phyloP scores from a whole-genome alignment of 148 eudicot species.

The Bassia scoparia region DNA sequence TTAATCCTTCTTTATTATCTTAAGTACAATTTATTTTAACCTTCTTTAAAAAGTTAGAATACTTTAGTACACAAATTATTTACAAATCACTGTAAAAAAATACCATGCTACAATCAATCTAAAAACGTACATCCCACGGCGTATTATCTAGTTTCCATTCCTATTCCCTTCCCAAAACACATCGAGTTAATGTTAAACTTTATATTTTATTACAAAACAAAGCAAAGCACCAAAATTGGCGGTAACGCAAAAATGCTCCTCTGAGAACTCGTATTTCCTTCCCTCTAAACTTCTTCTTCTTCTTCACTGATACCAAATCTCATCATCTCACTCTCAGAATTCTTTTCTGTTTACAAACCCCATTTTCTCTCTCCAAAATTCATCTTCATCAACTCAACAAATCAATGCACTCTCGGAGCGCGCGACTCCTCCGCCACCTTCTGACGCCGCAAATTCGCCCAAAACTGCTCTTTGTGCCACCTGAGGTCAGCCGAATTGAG shows the following conservation, averaged over 20 bases:
- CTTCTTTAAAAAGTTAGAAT: too few species aligned
- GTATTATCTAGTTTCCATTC: too few species aligned
- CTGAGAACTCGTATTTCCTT: slow-evolving; percentile 28
- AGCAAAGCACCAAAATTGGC: slow-evolving; percentile 12
- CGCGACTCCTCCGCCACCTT: slow-evolving; percentile 18
- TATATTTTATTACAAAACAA: not conserved
- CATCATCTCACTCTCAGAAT: slow-evolving; percentile 8
- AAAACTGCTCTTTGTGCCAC: slow-evolving; percentile 65
- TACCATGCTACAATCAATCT: too few species aligned
- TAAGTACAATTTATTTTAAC: too few species aligned
- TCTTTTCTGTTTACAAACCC: slow-evolving; percentile 8
- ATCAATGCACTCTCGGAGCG: slow-evolving; percentile 23
- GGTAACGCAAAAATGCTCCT: slow-evolving; percentile 25
- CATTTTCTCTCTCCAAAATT: slow-evolving; percentile 15
- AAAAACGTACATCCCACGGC: too few species aligned
- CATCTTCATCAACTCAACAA: slow-evolving; percentile 16
- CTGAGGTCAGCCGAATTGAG: slow-evolving; percentile 65
- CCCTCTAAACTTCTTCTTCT: slow-evolving; percentile 32
- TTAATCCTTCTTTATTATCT: too few species aligned
- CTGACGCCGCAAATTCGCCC: slow-evolving; percentile 35
- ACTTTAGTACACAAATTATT: too few species aligned
- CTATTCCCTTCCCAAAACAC: too few species aligned
- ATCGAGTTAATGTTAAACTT: too few species aligned
- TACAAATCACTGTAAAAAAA: too few species aligned
- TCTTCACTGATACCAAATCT: slow-evolving; percentile 14